Percentiles rank a stretch among this genome's conserved stretches.
phyloP scores from a whole-genome alignment of 164 flowering plant genomes.

The Akebia trifoliata region DNA sequence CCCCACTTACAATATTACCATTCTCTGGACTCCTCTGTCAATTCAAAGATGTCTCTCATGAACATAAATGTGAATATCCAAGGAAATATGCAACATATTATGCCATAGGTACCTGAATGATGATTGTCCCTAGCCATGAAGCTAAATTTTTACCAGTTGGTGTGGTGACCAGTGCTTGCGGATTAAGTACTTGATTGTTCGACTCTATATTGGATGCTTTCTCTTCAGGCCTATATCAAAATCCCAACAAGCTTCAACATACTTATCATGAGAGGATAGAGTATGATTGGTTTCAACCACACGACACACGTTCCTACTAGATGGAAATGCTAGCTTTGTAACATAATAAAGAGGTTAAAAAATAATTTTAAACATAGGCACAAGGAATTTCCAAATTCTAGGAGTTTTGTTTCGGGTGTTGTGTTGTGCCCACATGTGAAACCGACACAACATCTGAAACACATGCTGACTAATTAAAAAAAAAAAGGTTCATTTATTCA shows the following conservation, averaged over 20 bases:
- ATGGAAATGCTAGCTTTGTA: no score
- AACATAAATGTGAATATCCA: neutral
- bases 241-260: no score
- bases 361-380: no score
- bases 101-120: constrained; percentile 52
- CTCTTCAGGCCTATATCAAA: constrained; percentile 73
- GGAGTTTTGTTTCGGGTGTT: no score
- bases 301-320: no score
- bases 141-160: constrained; percentile 75
- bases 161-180: constrained; percentile 84
- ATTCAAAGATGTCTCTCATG: constrained; percentile 10
- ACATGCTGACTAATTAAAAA: no score
- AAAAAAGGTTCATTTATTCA: no score
- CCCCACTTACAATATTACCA: constrained; percentile 68
- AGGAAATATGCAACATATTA: constrained; percentile 3
- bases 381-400: no score
- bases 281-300: no score
- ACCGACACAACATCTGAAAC: no score
- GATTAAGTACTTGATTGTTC: constrained; percentile 96
- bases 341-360: no score
- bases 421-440: no score
- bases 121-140: constrained; percentile 49
- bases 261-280: neutral
- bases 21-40: constrained; percentile 82
- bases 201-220: constrained; percentile 82